Conservation (phyloP, 805 yeast genomes). For the Saccharomyces eubayanus region DNA sequence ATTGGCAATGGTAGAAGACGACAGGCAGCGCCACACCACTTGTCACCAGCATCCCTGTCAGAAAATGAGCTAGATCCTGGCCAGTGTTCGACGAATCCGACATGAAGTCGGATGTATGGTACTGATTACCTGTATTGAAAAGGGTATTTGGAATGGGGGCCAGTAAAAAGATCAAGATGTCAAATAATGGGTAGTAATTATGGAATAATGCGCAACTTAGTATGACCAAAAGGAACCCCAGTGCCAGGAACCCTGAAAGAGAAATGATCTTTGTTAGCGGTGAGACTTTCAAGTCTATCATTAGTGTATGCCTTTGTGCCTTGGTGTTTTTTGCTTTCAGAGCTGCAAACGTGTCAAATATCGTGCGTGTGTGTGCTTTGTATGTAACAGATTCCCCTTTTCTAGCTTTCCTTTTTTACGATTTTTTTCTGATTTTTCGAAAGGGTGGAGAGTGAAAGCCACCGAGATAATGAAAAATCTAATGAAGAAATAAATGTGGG, state of each 20-base stretch:
- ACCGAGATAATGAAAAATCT: neutral
- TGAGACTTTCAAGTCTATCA: slow-evolving; percentile 27
- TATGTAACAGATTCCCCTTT: neutral
- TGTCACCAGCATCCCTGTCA: slow-evolving; percentile 67
- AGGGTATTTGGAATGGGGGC: slow-evolving; percentile 69
- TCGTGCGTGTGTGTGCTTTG: neutral
- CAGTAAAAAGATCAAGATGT: slow-evolving; percentile 53
- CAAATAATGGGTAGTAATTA: slow-evolving; percentile 85
- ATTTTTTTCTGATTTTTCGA: neutral
- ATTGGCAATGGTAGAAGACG: slow-evolving; percentile 64
- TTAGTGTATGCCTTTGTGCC: neutral
- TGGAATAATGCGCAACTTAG: slow-evolving; percentile 81
- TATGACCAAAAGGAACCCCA: slow-evolving; percentile 83
- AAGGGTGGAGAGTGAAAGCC: neutral
- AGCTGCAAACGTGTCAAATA: neutral
- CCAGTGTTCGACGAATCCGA: slow-evolving; percentile 41
- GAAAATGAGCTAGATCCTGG: slow-evolving; percentile 72
- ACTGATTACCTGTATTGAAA: slow-evolving; percentile 34
- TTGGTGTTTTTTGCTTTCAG: neutral
- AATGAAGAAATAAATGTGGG: neutral
- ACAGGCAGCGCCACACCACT: slow-evolving; percentile 72
- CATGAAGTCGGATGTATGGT: slow-evolving; percentile 51
- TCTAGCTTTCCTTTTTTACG: neutral
- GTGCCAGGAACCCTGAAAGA: slow-evolving; percentile 51
- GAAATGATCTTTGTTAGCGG: slow-evolving; percentile 30